Base-by-base conservation (phyloP, 805 yeast species). In the Yarrowia porcina region DNA sequence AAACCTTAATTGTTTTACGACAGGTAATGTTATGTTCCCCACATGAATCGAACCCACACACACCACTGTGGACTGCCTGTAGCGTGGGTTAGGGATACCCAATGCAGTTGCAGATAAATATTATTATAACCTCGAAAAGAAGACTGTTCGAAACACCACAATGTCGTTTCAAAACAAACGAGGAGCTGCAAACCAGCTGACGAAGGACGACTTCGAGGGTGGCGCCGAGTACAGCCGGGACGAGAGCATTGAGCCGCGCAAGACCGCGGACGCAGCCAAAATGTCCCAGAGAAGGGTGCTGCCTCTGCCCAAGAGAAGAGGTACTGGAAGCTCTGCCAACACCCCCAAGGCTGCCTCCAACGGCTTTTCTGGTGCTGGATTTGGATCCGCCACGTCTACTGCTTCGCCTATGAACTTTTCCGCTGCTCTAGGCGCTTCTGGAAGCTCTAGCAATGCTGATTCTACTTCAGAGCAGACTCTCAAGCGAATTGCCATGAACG, bases 241-340 rank as follows among this genome's bases (percentile, higher is more conserved):
- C 5, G 77, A 67, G n/a, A 68, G 74, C 5, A 65, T 64, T 49
- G 67, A 69, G 7, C 66, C 71, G 36, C 76, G 79, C 33, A 64
- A 68, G n/a, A 71, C 66, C 50, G 94, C 96, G 0, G 79, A 88
- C 1, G 77, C 82, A 3, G 84, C 79, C 5, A 85, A 83, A 6
- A 73, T 90, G 81, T 82, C 90, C 27, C 80, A 76, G 63, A 79
- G 97, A 69, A 87, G 84, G 76, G 88, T 89, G 64, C 81, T 89
- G 27, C 78, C 81, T 69, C 66, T 71, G 30, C 66, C 70, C 15
- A 27, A 67, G 38, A 59, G 67, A 28, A 57, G 64, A 32, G 39
- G 41, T 8, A n/a, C 21, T 18, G 61, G 35, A 15, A 21, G 44
- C 15, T 38, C 42, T 10, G 13, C 39, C 10, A 15, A 30, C 4